Percentiles rank a stretch among this genome's conserved stretches.
Conservation (phyloP, 1,284 basidiomycete genomes). For the Pascua sp. region DNA sequence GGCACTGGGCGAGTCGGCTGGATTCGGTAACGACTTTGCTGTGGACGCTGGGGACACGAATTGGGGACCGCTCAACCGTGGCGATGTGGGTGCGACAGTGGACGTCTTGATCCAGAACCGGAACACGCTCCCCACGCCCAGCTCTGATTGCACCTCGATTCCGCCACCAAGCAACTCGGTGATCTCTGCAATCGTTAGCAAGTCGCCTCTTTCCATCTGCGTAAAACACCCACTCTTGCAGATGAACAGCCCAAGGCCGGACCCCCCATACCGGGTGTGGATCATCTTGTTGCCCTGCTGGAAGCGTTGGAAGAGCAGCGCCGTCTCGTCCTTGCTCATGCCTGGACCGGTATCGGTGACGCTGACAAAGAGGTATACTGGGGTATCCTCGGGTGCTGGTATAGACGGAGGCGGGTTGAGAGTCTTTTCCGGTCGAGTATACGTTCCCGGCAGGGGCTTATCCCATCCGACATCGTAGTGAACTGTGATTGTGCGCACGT, state of each 20-base stretch:
- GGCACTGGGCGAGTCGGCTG: background rate
- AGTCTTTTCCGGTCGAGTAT: background rate
- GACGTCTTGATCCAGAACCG: constrained; percentile 33
- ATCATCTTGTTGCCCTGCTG: constrained; percentile 28
- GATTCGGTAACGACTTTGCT: background rate
- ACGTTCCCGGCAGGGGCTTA: constrained; percentile 13
- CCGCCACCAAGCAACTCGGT: constrained; percentile 34
- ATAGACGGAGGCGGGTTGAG: background rate
- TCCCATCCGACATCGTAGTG: constrained; percentile 19
- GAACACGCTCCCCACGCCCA: constrained; percentile 48
- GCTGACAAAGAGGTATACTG: constrained; percentile 23
- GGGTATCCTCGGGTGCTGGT: constrained; percentile 10
- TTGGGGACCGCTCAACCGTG: background rate
- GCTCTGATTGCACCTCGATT: constrained; percentile 28
- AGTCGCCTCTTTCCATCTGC: background rate
- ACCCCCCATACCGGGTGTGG: constrained; percentile 35
- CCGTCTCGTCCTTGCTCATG: constrained; percentile 21
- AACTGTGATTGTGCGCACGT: constrained; percentile 26
- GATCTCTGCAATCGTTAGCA: constrained; percentile 16
- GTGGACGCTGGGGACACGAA: background rate
- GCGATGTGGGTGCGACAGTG: background rate
- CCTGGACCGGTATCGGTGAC: constrained; percentile 37
- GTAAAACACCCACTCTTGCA: constrained; percentile 21
- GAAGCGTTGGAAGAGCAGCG: constrained; percentile 27
- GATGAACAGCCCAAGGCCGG: constrained; percentile 37